A percentile compares a stretch with the other conserved stretches of the same genome.
Conservation (phyloP, 345 rosid species). For the Eucalyptus grandis region DNA sequence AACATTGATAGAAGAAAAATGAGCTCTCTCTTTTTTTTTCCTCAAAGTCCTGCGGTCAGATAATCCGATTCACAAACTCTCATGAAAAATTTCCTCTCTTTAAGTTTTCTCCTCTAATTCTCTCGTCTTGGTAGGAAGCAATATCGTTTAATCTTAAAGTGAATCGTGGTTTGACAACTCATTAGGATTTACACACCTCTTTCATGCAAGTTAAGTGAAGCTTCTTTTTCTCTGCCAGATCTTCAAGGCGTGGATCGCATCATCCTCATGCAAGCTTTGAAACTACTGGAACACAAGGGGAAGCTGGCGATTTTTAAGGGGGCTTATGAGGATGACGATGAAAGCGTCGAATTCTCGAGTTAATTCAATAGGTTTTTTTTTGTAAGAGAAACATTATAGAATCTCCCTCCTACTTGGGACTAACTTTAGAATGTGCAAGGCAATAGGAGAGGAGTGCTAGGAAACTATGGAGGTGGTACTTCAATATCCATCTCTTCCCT, state of each 20-base stretch:
- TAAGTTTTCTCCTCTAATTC: too few relatives aligned
- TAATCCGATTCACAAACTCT: too few relatives aligned
- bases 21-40: accelerated
- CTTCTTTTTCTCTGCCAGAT: constrained; percentile 15
- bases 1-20: too few relatives aligned
- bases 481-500: not conserved
- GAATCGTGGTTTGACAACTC: not conserved
- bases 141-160: not conserved
- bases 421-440: not conserved
- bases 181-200: not conserved
- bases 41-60: too few relatives aligned
- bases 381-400: not conserved
- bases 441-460: not conserved
- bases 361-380: not conserved
- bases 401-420: not conserved
- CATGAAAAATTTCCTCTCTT: too few relatives aligned
- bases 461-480: not conserved
- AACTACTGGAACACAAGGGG: constrained; percentile 28
- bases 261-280: constrained; percentile 59
- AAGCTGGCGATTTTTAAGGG: too few relatives aligned
- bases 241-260: constrained; percentile 66
- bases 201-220: not conserved
- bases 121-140: not conserved
- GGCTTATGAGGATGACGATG: too few relatives aligned
- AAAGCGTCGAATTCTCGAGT: constrained; percentile 53